Percentiles rank a stretch among this genome's conserved stretches.
Evolutionary conservation across 2,329 filamentous ascomycete genomes (phyloP).

Genomic region (Apiospora koreana): DNA sequence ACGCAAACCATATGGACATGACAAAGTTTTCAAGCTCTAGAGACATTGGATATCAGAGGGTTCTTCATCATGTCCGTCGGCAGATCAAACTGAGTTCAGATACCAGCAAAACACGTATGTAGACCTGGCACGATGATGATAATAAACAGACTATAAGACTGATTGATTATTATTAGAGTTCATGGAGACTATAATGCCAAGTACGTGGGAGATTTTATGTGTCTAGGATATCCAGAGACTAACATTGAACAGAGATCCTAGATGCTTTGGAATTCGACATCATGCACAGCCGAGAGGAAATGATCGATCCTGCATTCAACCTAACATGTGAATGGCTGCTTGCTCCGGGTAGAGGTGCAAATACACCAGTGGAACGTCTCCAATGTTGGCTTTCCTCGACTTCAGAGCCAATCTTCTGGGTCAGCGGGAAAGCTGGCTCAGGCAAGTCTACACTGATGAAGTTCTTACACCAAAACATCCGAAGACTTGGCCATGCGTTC

Average conservation of each 20-base stretch:
- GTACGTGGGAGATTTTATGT: too few species aligned
- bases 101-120: too few species aligned
- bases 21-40: neutral
- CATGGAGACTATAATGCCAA: too few species aligned
- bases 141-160: too few species aligned
- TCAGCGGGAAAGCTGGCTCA: conserved; percentile 21
- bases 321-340: neutral
- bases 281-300: neutral
- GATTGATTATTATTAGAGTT: too few species aligned
- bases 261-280: conserved; percentile 10
- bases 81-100: neutral
- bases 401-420: conserved; percentile 20
- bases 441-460: conserved; percentile 24
- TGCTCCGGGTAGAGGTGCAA: rapidly evolving
- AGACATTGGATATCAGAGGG: conserved; percentile 6
- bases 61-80: neutral
- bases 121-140: too few species aligned
- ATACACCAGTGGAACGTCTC: neutral
- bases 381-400: conserved; percentile 2
- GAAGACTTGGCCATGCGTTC: neutral
- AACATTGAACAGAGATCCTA: conserved; percentile 10
- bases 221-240: too few species aligned
- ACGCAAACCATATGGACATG: conserved; percentile 13
- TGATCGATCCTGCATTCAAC: neutral
- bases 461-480: neutral